Evolutionary conservation across 2,329 filamentous ascomycete species (phyloP).

Genomic region (Zymoseptoria crescenta): DNA sequence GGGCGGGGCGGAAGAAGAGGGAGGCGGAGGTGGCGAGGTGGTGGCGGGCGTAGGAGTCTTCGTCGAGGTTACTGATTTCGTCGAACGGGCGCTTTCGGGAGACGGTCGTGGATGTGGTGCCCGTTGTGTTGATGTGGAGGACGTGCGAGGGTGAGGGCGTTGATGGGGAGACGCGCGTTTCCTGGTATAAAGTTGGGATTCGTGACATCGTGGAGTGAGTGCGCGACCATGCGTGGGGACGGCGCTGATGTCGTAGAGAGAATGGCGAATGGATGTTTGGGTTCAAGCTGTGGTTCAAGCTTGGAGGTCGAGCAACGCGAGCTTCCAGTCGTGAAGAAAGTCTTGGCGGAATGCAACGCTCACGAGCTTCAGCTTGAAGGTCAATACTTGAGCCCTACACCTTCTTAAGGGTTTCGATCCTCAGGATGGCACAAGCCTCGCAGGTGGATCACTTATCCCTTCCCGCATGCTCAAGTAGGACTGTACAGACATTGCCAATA

Average conservation of each 20-base stretch:
- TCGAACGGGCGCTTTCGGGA: constrained; percentile 30
- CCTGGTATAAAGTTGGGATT: constrained; percentile 21
- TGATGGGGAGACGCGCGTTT: constrained; percentile 20
- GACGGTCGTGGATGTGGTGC: constrained; percentile 43
- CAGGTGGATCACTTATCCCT: too few relatives aligned
- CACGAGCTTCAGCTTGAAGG: not conserved
- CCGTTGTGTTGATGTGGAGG: constrained; percentile 56
- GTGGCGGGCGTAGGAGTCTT: constrained; percentile 63
- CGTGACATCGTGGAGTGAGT: constrained; percentile 8
- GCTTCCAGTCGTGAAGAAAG: not conserved
- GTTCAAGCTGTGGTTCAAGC: not conserved
- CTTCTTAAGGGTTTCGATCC: too few relatives aligned
- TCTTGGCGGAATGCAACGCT: not conserved
- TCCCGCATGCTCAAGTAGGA: too few relatives aligned
- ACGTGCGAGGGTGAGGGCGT: constrained; percentile 43
- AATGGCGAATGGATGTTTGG: not conserved
- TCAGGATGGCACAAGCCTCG: too few relatives aligned
- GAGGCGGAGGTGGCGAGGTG: constrained; percentile 72
- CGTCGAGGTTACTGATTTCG: constrained; percentile 48
- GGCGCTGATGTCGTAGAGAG: not conserved
- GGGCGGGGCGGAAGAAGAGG: constrained; percentile 73
- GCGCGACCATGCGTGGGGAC: not conserved
- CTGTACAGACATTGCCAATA: too few relatives aligned
- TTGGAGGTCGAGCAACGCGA: not conserved
- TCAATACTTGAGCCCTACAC: not conserved